Conservation (phyloP, 1,284 basidiomycete genomes). For the Ustilago tritici region DNA sequence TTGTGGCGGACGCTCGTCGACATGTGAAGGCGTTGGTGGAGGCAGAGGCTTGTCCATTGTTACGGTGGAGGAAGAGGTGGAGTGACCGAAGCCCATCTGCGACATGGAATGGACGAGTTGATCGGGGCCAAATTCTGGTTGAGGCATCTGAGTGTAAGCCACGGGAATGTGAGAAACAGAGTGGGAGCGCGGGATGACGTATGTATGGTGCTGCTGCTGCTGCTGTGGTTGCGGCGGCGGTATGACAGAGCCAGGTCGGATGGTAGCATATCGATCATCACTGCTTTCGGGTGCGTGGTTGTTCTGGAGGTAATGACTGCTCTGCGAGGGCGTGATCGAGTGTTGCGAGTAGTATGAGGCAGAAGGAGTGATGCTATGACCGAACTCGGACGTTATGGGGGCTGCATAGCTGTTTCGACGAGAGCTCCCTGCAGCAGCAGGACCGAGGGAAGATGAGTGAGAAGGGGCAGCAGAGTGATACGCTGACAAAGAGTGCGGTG, state of each 20-base stretch:
- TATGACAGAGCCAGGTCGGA: conserved; percentile 21
- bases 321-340: conserved; percentile 43
- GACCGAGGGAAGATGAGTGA: conserved; percentile 16
- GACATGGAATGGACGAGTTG: conserved; percentile 45
- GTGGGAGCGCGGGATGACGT: conserved; percentile 37
- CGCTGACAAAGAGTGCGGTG: conserved; percentile 31
- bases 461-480: conserved; percentile 14
- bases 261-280: conserved; percentile 45
- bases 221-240: conserved; percentile 10
- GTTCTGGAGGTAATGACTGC: conserved; percentile 24
- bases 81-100: conserved; percentile 39
- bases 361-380: conserved; percentile 33
- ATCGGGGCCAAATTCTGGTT: conserved; percentile 41
- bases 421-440: conserved; percentile 14
- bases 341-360: conserved; percentile 50
- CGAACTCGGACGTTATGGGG: conserved; percentile 30
- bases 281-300: conserved; percentile 12
- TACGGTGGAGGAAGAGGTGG: conserved; percentile 6
- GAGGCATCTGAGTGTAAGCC: conserved; percentile 32
- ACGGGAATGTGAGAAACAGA: conserved; percentile 37
- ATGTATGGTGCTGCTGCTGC: conserved; percentile 20
- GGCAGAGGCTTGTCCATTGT: conserved; percentile 29
- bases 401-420: conserved; percentile 37
- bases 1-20: conserved; percentile 34
- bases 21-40: conserved; percentile 21